Base-by-base conservation (phyloP, 1,284 basidiomycete species). In the Hypsizygus ulmarius region DNA sequence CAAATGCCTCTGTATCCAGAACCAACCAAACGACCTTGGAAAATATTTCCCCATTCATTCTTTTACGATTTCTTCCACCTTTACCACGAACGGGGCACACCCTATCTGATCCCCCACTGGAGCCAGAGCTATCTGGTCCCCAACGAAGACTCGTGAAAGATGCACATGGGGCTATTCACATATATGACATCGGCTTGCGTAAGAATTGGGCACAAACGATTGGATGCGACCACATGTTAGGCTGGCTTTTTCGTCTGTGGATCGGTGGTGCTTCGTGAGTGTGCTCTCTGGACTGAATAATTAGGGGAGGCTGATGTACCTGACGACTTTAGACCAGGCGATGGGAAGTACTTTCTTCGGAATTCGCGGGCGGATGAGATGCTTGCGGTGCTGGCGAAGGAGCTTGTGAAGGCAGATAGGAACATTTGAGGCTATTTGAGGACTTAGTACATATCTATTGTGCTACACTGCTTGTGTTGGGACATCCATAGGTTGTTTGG, bases 11-110 rank as follows among this genome's bases (percentile, higher is more conserved):
- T 32, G 2, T 16, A 34, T 38, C 12, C 57, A 93, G 90, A 21
- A 89, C 86, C 37, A 94, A 94, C 64, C 87, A 91, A 64, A 93
- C 91, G 3, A 94, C 91, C 0, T 59, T 93, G 25, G 92, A 95
- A 63, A 77, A 84, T 52, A 77, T 93, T 32, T 82, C 88, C 0
- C 87, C 88, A 2, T 90, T 87, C 61, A 69, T 87, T 25, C 75
- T 91, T 8, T 73, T 91, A 40, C 79, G 82, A 45, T 69, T 87
- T 58, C 69, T 91, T 28, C 82, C 87, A 30, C 74, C 76, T 4
- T 68, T 86, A 7, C 80, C 81, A 30, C 64, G 58, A 6, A 65
- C 70, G 12, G 70, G 67, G 7, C 75, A 75, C 55, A 68, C 64
- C 36, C 69, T 85, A 29, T 86, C 84, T 1, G 72, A 81, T 54